Percentiles rank a stretch among this genome's conserved stretches.
Conservation (phyloP, 495 filamentous ascomycete species). For the Apiosordaria backusii region DNA sequence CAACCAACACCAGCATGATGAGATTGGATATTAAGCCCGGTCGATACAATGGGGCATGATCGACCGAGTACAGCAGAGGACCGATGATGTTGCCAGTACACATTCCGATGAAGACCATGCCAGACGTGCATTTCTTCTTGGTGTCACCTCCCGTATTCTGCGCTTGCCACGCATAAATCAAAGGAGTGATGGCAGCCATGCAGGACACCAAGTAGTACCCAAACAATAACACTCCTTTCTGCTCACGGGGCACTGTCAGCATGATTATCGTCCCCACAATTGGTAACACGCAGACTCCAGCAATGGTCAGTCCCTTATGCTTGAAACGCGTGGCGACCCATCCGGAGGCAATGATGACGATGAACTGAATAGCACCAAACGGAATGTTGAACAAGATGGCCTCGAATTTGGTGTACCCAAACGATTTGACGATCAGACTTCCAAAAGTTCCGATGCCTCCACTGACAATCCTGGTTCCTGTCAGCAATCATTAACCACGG, state of each 20-base stretch:
- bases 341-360: slow-evolving; percentile 42
- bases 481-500: neutral
- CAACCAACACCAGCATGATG: slow-evolving; percentile 39
- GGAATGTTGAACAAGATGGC: slow-evolving; percentile 66
- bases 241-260: slow-evolving; percentile 51
- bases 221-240: slow-evolving; percentile 40
- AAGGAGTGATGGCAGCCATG: slow-evolving; percentile 46
- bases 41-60: slow-evolving; percentile 56
- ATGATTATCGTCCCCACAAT: slow-evolving; percentile 50
- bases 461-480: slow-evolving; percentile 25
- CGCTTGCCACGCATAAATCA: slow-evolving; percentile 64
- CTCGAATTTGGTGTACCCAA: slow-evolving; percentile 57
- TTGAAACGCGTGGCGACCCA: slow-evolving; percentile 47
- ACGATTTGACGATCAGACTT: slow-evolving; percentile 59
- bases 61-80: slow-evolving; percentile 58
- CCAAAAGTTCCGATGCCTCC: slow-evolving; percentile 63
- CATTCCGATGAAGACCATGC: slow-evolving; percentile 58
- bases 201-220: slow-evolving; percentile 41
- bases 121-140: slow-evolving; percentile 63
- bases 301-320: slow-evolving; percentile 56
- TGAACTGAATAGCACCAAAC: slow-evolving; percentile 52
- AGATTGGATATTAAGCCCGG: slow-evolving; percentile 54
- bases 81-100: slow-evolving; percentile 60
- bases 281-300: slow-evolving; percentile 53
- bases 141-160: slow-evolving; percentile 66